phyloP scores from a whole-genome alignment of 202 grass and related monocot genomes.

The Bolboschoenoplectus hybrid region DNA sequence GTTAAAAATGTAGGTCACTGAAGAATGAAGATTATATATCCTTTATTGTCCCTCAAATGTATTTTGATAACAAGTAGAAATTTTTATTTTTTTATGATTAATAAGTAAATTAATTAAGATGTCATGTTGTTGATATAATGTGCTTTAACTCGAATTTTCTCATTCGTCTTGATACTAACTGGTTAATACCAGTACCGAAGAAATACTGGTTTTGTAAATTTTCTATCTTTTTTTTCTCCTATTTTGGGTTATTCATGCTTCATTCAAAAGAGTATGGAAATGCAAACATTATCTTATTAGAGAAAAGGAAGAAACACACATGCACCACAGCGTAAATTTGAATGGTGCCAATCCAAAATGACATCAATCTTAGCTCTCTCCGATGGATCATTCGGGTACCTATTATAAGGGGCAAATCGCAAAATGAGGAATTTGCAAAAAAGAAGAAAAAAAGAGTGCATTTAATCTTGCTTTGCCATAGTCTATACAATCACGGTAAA shows the following conservation, averaged over 20 bases:
- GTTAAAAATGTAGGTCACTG: conserved; percentile 54
- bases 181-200: neutral
- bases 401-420: neutral
- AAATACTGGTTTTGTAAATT: neutral
- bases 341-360: conserved; percentile 90
- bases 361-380: conserved; percentile 70
- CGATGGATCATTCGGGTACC: conserved; percentile 68
- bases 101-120: neutral
- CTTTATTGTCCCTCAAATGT: neutral
- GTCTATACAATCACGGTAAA: too few relatives aligned
- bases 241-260: neutral
- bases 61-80: neutral
- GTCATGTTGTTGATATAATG: neutral
- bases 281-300: neutral
- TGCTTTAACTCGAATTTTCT: neutral
- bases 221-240: neutral
- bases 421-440: neutral
- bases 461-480: too few relatives aligned
- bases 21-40: neutral
- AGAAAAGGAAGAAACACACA: conserved; percentile 32
- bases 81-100: neutral
- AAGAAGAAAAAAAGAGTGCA: neutral
- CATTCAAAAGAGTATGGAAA: neutral
- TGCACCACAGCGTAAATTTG: conserved; percentile 70
- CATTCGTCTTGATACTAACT: neutral